These are phyloP conservation scores for Russula griseocarnosa DNA, from an alignment of 768 basidiomycete species.

Conservation along the genomic window DNA sequence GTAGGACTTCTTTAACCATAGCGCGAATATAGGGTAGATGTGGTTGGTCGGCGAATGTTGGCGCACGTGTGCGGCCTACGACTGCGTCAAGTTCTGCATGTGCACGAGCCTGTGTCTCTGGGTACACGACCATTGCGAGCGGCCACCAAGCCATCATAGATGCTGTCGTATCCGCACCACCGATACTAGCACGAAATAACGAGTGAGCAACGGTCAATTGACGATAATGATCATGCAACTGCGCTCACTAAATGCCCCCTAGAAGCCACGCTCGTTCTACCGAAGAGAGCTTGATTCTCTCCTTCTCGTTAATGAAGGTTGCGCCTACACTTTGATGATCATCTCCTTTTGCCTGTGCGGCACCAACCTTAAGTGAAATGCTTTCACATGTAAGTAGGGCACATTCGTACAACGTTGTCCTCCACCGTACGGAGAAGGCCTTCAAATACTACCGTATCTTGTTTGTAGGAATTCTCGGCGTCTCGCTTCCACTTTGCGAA, in stretches of 20 bases:
- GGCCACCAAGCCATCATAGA: constrained; percentile 3
- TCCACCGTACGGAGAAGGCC: too few relatives aligned
- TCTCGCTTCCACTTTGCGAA: too few relatives aligned
- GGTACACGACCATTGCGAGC: constrained; percentile 11
- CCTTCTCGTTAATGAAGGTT: not conserved
- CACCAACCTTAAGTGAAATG: too few relatives aligned
- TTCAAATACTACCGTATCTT: too few relatives aligned
- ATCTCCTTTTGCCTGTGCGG: not conserved
- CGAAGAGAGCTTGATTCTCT: not conserved
- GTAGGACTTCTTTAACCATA: too few relatives aligned
- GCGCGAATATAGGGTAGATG: not conserved
- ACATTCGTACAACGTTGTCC: too few relatives aligned
- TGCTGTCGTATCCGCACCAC: not conserved
- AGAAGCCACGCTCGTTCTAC: not conserved
- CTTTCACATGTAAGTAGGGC: too few relatives aligned
- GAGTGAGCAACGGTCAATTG: not conserved
- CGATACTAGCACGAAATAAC: not conserved
- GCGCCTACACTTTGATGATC: not conserved
- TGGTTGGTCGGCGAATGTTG: constrained; percentile 2
- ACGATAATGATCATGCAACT: not conserved
- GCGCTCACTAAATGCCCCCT: constrained; percentile 1
- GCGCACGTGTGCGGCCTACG: constrained; percentile 4
- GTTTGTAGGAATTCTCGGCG: too few relatives aligned
- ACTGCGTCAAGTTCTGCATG: constrained; percentile 13
- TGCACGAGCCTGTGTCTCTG: constrained; percentile 8